A percentile compares a stretch with the other conserved stretches of the same genome.
phyloP scores from a whole-genome alignment of 2,329 filamentous ascomycete species.

The Aureobasidium subglaciale region DNA sequence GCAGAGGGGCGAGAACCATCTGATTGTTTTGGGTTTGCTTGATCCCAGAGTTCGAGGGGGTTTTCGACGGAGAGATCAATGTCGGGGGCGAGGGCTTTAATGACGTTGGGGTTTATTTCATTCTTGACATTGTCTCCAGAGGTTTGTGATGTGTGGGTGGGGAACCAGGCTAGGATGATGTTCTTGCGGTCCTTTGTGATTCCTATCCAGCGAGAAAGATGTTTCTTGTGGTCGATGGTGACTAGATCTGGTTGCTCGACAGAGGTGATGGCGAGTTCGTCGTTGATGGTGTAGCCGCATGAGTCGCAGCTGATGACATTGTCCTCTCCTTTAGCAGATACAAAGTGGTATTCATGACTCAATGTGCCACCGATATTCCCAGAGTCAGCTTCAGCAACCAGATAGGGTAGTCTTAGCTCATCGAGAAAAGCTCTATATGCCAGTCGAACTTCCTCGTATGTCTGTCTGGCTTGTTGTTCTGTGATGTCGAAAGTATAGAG shows the following conservation, averaged over 20 bases:
- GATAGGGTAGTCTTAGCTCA: conserved; percentile 73
- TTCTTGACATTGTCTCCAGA: conserved; percentile 16
- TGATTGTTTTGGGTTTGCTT: not conserved
- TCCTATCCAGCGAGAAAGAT: conserved; percentile 49
- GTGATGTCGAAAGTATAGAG: conserved; percentile 87
- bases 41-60: conserved; percentile 17
- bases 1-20: not conserved
- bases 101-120: conserved; percentile 52
- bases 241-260: not conserved
- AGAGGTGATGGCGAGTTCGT: conserved; percentile 54
- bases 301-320: conserved; percentile 65
- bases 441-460: conserved; percentile 66
- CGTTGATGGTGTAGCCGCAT: conserved; percentile 76
- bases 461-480: conserved; percentile 61
- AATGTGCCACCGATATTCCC: conserved; percentile 92
- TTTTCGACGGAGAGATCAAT: conserved; percentile 66
- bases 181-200: conserved; percentile 61
- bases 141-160: conserved; percentile 26
- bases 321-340: conserved; percentile 75
- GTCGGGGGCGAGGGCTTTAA: conserved; percentile 60
- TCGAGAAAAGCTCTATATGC: conserved; percentile 74
- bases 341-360: conserved; percentile 91
- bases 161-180: conserved; percentile 64
- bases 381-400: conserved; percentile 83
- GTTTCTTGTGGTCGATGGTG: not conserved